Evolutionary conservation across 352 stramenopile genomes (phyloP).

Genomic region (Pythium volutum): DNA sequence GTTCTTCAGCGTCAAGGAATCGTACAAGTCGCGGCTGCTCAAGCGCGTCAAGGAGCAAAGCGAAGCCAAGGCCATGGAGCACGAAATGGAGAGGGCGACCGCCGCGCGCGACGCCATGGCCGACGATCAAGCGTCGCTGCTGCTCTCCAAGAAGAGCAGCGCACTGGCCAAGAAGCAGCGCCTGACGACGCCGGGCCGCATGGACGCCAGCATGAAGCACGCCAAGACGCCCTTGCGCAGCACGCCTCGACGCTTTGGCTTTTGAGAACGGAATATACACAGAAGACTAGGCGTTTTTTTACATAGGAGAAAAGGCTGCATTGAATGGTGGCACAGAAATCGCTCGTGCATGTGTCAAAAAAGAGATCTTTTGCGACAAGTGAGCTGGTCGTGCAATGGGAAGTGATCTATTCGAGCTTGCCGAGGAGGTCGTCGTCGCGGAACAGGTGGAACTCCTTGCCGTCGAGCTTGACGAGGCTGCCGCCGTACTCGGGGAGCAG

Average conservation of each 20-base stretch:
- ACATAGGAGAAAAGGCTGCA: not conserved
- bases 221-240: conserved; percentile 48
- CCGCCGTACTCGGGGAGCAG: conserved; percentile 96
- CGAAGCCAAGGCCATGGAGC: conserved; percentile 75
- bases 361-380: not conserved
- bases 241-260: conserved; percentile 65
- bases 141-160: conserved; percentile 8
- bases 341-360: too few relatives aligned
- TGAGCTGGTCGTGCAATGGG: not conserved
- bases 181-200: conserved; percentile 52
- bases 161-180: conserved; percentile 51
- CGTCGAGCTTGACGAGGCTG: conserved; percentile 89
- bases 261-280: conserved; percentile 26
- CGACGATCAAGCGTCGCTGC: conserved; percentile 6
- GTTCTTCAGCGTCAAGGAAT: conserved; percentile 99
- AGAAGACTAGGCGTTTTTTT: not conserved
- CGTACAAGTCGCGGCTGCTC: conserved; percentile 90
- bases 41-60: conserved; percentile 87
- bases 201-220: conserved; percentile 27
- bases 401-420: conserved; percentile 88
- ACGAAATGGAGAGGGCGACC: conserved; percentile 64
- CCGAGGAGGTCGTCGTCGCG: conserved; percentile 97
- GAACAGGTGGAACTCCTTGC: conserved; percentile 94
- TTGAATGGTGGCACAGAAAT: too few relatives aligned
- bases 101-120: conserved; percentile 13